Conservation (phyloP, 768 basidiomycete species). For the Trametes maxima region DNA sequence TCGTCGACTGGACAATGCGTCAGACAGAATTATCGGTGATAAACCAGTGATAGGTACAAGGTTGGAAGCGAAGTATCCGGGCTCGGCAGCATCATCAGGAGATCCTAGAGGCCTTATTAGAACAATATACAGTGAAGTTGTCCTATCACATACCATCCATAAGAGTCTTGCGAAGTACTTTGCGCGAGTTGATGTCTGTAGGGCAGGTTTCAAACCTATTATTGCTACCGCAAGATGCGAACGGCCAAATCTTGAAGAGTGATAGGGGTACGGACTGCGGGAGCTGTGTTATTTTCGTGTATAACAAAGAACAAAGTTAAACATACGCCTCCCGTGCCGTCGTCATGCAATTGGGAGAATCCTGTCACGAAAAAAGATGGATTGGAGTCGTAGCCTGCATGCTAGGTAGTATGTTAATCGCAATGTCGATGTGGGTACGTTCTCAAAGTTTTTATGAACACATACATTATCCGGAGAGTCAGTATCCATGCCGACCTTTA, state of each 20-base stretch:
- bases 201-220: constrained; percentile 53
- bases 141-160: constrained; percentile 43
- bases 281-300: not conserved
- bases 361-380: constrained; percentile 44
- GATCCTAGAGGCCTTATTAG: constrained; percentile 40
- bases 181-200: constrained; percentile 48
- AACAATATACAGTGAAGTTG: not conserved
- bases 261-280: constrained; percentile 53
- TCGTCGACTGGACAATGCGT: constrained; percentile 44
- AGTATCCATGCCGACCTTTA: constrained; percentile 68
- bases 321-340: constrained; percentile 55
- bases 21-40: not conserved
- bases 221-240: constrained; percentile 42
- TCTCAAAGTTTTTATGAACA: not conserved
- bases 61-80: constrained; percentile 68
- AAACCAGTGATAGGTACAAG: constrained; percentile 39
- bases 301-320: not conserved
- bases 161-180: constrained; percentile 49
- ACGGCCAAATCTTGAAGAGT: constrained; percentile 63
- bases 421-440: constrained; percentile 9
- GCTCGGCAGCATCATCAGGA: constrained; percentile 62
- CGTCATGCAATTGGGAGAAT: constrained; percentile 64
- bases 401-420: constrained; percentile 23
- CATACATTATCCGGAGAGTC: constrained; percentile 43
- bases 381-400: constrained; percentile 42